phyloP scores from a whole-genome alignment of 1,284 basidiomycete species.

The Ganoderma sinense region DNA sequence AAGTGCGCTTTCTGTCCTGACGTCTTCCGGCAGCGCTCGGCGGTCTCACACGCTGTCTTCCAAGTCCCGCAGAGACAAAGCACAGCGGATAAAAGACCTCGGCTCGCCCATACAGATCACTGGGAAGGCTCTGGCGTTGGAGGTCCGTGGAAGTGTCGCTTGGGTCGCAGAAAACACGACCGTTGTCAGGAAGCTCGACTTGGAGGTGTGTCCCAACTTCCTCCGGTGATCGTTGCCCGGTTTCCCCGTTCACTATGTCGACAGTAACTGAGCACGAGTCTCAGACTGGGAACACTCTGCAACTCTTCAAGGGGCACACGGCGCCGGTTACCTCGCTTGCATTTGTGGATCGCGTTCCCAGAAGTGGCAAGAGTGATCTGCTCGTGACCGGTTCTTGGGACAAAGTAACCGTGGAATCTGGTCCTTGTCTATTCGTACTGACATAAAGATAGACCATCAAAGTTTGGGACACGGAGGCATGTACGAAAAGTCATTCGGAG shows the following conservation, averaged over 20 bases:
- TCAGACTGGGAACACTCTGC: constrained; percentile 81
- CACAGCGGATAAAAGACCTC: constrained; percentile 72
- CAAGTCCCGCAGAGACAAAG: constrained; percentile 75
- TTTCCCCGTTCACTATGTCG: background rate
- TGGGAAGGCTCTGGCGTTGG: constrained; percentile 78
- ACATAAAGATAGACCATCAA: constrained; percentile 68
- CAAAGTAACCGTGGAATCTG: constrained; percentile 52
- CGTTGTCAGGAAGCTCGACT: constrained; percentile 73
- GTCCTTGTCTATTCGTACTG: constrained; percentile 18
- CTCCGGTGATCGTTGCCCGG: constrained; percentile 1
- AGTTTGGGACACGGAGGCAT: constrained; percentile 81
- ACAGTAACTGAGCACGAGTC: constrained; percentile 11
- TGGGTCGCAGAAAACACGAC: constrained; percentile 91
- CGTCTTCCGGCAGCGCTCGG: background rate
- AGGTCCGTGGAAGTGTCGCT: constrained; percentile 67
- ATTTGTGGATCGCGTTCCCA: constrained; percentile 56
- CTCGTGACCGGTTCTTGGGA: constrained; percentile 94
- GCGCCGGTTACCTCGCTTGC: constrained; percentile 88
- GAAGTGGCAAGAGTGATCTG: constrained; percentile 50
- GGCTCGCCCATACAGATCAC: constrained; percentile 81
- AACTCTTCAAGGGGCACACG: constrained; percentile 82
- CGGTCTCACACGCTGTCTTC: constrained; percentile 11
- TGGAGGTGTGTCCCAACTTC: constrained; percentile 62
- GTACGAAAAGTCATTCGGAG: constrained; percentile 27
- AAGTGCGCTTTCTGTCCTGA: constrained; percentile 52